Percentiles rank a stretch among this genome's conserved stretches.
These are phyloP conservation scores for Fraxinus cuspidata DNA, from an alignment of 257 asterid genomes.

Conservation along the genomic window DNA sequence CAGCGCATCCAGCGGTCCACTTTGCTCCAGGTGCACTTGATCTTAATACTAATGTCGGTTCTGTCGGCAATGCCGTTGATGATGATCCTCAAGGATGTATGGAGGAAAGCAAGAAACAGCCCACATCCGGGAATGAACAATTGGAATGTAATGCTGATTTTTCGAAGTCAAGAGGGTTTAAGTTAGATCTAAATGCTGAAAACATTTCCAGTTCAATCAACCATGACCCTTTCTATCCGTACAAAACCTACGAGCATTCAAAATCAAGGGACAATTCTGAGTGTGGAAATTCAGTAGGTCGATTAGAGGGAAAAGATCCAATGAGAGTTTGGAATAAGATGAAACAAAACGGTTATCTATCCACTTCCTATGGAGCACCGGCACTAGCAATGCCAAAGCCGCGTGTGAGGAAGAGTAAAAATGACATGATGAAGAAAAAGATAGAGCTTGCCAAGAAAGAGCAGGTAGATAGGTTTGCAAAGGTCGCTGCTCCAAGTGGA, in stretches of 20 bases:
- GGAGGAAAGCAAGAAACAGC: constrained; percentile 31
- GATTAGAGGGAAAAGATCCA: constrained; percentile 58
- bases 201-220: constrained; percentile 57
- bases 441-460: constrained; percentile 82
- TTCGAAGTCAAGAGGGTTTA: constrained; percentile 33
- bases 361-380: constrained; percentile 47
- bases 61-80: constrained; percentile 24
- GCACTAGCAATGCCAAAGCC: constrained; percentile 46
- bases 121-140: constrained; percentile 29
- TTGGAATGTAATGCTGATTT: constrained; percentile 1
- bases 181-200: constrained; percentile 65
- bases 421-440: constrained; percentile 55
- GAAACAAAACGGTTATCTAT: constrained; percentile 78
- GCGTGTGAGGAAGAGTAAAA: constrained; percentile 59
- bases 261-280: constrained; percentile 60
- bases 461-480: constrained; percentile 79
- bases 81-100: constrained; percentile 28
- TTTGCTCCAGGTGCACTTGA: constrained; percentile 44
- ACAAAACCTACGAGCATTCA: constrained; percentile 33
- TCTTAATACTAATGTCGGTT: constrained; percentile 51
- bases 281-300: constrained; percentile 81
- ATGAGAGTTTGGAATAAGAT: constrained; percentile 77
- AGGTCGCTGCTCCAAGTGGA: constrained; percentile 91
- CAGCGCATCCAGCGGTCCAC: constrained; percentile 12
- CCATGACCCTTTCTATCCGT: constrained; percentile 39